Base-by-base conservation (phyloP, 108 stramenopile genomes). In the Pseudonitzschia pungens region DNA sequence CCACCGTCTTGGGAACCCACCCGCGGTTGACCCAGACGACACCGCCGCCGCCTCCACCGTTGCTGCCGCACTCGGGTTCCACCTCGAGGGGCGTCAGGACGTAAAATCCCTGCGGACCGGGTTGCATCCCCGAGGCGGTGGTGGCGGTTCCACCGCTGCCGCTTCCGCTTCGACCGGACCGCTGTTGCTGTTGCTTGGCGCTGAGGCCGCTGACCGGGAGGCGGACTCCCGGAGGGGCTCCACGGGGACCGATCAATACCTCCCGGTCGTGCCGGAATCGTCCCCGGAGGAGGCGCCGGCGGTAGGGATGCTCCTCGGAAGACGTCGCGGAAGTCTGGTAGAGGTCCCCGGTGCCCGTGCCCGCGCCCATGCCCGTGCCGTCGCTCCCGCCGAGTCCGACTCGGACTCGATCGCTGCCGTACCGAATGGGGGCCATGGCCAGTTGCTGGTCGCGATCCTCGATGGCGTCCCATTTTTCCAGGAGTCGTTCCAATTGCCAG, bases 1-100 rank as follows among this genome's bases (percentile, higher is more conserved):
- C 75, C 71, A 81, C 77, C 57, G 76, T 65, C 52, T 84, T 76
- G 27, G 93, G 93, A 31, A 94, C 82, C 94, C 94, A 95, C 29
- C 94, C 94, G 76, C 94, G 88, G 81, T 95, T 92, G 70, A 95
- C 78, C 84, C 86, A 88, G 11, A 92, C 87, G 20, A 77, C 41
- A 0, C 36, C 33, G 16, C 15, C 36, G 60, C 18, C 18, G 27
- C 36, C 32, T 50, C 62, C 43, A 42, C 36, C 36, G 36, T 36
- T 36, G 36, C 36, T 6, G 45, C 75, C 1, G 36, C 65, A 40
- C 11, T 72, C 83, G 33, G 72, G 57, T 1, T 56, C 20, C 48
- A 87, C 40, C 70, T 84, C 73, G 45, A 95, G 71, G 1, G 94
- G 94, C 27, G 94, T 91, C 33, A 92, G 45, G 8, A 92, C 89